These are phyloP conservation scores for Suhomyces maxii DNA, from an alignment of 1,139 yeast genomes.

Conservation along the genomic window DNA sequence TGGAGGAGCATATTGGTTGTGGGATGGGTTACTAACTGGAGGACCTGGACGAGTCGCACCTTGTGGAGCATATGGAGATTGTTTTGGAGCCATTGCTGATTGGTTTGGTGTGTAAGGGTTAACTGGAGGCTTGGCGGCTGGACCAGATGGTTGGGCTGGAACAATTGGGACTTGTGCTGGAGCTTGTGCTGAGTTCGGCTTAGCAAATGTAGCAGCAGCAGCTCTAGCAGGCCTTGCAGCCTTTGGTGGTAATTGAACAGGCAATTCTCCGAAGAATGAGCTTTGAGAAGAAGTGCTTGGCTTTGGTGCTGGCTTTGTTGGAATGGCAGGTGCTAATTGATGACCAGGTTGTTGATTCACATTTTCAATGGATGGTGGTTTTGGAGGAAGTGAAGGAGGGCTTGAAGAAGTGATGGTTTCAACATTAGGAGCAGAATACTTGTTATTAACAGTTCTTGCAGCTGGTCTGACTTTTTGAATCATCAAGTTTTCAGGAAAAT, in stretches of 20 bases:
- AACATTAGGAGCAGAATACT: slow-evolving; percentile 26
- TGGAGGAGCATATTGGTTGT: slow-evolving; percentile 7
- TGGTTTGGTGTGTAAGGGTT: slow-evolving; percentile 15
- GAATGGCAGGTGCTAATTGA: not conserved
- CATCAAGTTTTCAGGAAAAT: slow-evolving; percentile 67
- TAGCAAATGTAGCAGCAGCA: slow-evolving; percentile 22
- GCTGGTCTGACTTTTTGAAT: slow-evolving; percentile 41
- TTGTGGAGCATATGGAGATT: slow-evolving; percentile 4
- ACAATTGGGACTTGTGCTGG: slow-evolving; percentile 11
- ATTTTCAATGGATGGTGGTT: not conserved
- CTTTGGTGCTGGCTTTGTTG: not conserved
- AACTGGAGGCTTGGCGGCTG: slow-evolving; percentile 17
- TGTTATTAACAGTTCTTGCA: slow-evolving; percentile 24
- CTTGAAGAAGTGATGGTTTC: slow-evolving; percentile 3
- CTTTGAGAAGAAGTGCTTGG: not conserved
- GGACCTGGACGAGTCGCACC: not conserved
- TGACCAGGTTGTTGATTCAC: not conserved
- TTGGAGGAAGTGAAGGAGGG: slow-evolving; percentile 7
- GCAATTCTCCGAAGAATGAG: slow-evolving; percentile 57
- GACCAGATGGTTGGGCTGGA: slow-evolving; percentile 11
- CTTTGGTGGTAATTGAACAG: slow-evolving; percentile 29
- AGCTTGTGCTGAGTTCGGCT: slow-evolving; percentile 12
- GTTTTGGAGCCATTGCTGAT: slow-evolving; percentile 3
- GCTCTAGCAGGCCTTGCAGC: slow-evolving; percentile 33
- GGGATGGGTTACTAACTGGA: not conserved